Evolutionary conservation across 495 filamentous ascomycete species (phyloP), one percentile per base, ranked within the genome.

Genomic region (Parmelia sp.): DNA sequence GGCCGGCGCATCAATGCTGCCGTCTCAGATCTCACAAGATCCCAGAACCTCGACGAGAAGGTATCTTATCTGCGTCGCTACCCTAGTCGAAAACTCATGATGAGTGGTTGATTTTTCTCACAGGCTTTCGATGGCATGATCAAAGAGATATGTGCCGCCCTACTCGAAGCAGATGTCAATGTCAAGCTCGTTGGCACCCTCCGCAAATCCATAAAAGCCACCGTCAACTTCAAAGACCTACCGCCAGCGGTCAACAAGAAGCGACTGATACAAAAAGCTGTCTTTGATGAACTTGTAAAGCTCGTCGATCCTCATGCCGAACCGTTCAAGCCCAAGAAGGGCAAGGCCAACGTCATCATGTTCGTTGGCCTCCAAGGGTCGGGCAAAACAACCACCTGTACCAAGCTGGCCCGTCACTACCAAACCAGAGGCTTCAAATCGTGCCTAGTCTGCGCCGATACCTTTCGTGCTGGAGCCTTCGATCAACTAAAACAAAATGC

Each of bases 401-500:
- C 94, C 36, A 99, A 99, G 75, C 82, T 99, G 44, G 94, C 94
- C 42, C 81, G 95, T 61, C 92, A 95, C 79, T 99, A 97, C 77
- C 90, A 95, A 73, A 89, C 87, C 35, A 86, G 94, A 44, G 95
- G 94, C 15, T 96, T 99, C 84, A 92, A 90, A 74, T 85, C 91
- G 14, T 94, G 92, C 68, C 82, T 99, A 12, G 95, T 99, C 35
- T 99, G 94, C 75, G 94, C 94, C 61, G 94, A 99, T 77, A 99
- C 94, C 40, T 99, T 99, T 79, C 90, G 94, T 72, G 94, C 94
- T 36, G 94, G 94, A 76, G 94, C 94, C 49, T 99, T 97, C 70
- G 94, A 99, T 73, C 94, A 99, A 78, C 78, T 99, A 68, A 99
- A 97, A 74, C 94, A 99, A 75, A 99, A 97, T 72, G 94, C 94